Base-by-base conservation (phyloP, 148 eudicot species). In the Salicornia ramosissima region DNA sequence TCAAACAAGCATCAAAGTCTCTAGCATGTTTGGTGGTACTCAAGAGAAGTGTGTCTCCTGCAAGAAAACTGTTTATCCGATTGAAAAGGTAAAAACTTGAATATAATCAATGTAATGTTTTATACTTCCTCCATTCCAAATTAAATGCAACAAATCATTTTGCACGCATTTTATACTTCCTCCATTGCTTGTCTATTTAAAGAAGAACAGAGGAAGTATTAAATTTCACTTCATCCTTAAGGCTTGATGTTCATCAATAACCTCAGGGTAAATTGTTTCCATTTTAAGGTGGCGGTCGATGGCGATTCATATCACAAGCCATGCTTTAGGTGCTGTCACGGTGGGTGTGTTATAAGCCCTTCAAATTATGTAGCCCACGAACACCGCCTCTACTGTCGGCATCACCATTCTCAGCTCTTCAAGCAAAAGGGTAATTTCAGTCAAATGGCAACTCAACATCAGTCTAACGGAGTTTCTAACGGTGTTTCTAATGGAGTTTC, bases 371-470 rank as follows among this genome's bases (percentile, higher is more conserved):
- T 89, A 59, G 92, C 96, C 0, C 97, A 89, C 22, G 92, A 92
- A 53, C 93, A 88, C 9, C 86, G 72, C 13, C 81, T 90, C 49
- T 92, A 90, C 76, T 92, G 97, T 69, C 80, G 83, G 75, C 97
- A 90, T 69, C 97, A 92, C 77, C 96, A 90, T 71, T 73, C 87
- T 0, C 96, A 92, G 72, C 90, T 92, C 46, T 90, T 92, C 83
- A 92, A 87, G 84, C 85, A 83, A 49, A 90, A 85, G 77, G 97
- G 97, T 19, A 88, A 89, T 71, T 92, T 89, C 88, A 90, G 91
- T 82, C 85, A 87, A 50, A 75, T 92, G 18, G 84, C 40, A 69
- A 84, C 75, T 51, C 81, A 83, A 52, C 80, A 75, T 61, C 81
- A 73, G 19, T 36, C 64, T 31, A 76, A 75, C 55, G 78, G 73